Percentiles rank a stretch among this genome's conserved stretches.
Conservation (phyloP, 192 early-diverging fungal species). For the Entophlyctis luteolus region DNA sequence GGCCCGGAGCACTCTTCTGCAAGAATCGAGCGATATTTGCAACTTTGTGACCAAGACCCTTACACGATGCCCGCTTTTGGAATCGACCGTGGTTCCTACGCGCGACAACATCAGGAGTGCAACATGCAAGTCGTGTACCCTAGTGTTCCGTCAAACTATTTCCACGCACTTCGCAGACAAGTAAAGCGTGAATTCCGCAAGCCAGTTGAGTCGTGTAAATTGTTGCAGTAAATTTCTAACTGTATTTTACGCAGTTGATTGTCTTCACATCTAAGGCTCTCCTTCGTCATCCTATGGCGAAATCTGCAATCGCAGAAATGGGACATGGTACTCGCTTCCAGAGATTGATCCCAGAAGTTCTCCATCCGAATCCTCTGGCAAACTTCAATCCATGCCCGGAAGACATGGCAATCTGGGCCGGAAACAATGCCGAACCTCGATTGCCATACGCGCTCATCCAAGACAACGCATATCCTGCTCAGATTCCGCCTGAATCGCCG, state of each 20-base stretch:
- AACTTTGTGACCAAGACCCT: constrained; percentile 93
- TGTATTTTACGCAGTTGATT: constrained; percentile 49
- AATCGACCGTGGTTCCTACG: constrained; percentile 43
- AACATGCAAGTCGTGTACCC: constrained; percentile 97
- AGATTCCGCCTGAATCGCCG: not conserved
- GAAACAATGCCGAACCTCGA: constrained; percentile 51
- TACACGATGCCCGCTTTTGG: constrained; percentile 54
- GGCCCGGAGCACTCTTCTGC: constrained; percentile 97
- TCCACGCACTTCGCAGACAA: constrained; percentile 92
- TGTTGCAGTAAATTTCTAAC: no score
- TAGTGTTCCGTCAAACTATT: constrained; percentile 97
- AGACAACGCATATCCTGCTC: constrained; percentile 18
- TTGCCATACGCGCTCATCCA: constrained; percentile 41
- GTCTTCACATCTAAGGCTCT: constrained; percentile 82
- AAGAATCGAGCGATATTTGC: constrained; percentile 92
- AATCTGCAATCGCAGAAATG: constrained; percentile 80
- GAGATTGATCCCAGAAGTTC: constrained; percentile 85
- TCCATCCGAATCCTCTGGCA: constrained; percentile 66
- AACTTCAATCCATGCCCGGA: constrained; percentile 26
- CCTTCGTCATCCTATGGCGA: constrained; percentile 89
- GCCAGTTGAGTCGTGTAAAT: constrained; percentile 57
- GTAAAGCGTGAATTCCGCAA: constrained; percentile 97
- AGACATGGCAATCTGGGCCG: constrained; percentile 33
- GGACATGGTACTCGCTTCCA: constrained; percentile 76
- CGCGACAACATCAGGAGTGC: constrained; percentile 95